These are phyloP conservation scores for Beta macrorhiza DNA, from an alignment of 179 eudicot species.

Conservation along the genomic window DNA sequence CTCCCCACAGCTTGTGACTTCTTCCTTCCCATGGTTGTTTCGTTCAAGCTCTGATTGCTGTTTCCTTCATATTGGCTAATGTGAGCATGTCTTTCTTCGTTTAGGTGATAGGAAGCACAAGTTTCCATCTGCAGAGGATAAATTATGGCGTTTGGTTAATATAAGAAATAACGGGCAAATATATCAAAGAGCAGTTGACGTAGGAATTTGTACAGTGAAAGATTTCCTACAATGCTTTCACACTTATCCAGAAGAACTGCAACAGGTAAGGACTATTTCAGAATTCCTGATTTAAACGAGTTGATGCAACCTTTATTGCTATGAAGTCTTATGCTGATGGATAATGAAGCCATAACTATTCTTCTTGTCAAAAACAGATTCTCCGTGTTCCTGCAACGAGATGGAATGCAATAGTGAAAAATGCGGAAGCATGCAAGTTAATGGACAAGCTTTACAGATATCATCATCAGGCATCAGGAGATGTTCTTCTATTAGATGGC, in stretches of 20 bases:
- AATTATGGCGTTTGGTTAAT: constrained; percentile 55
- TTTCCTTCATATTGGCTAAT: neutral
- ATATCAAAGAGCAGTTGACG: constrained; percentile 37
- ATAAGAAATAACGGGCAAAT: constrained; percentile 58
- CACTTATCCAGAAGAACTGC: constrained; percentile 34
- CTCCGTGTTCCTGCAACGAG: constrained; percentile 46
- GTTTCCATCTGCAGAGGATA: constrained; percentile 47
- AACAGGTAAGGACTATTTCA: neutral
- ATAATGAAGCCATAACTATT: neutral
- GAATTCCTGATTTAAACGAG: neutral
- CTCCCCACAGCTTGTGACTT: too few relatives aligned
- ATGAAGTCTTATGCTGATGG: neutral
- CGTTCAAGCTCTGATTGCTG: neutral
- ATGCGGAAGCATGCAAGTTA: constrained; percentile 50
- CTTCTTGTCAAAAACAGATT: constrained; percentile 32
- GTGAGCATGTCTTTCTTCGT: neutral
- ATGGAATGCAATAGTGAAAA: constrained; percentile 54
- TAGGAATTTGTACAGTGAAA: constrained; percentile 42
- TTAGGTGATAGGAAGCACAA: constrained; percentile 56
- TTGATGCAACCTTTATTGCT: neutral
- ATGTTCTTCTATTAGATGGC: constrained; percentile 45
- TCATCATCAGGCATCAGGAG: constrained; percentile 19
- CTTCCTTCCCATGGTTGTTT: too few relatives aligned
- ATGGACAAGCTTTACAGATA: constrained; percentile 38
- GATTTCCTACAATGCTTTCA: constrained; percentile 47